These are phyloP conservation scores for Globisporangium solare DNA, from an alignment of 352 stramenopile genomes.

Conservation along the genomic window DNA sequence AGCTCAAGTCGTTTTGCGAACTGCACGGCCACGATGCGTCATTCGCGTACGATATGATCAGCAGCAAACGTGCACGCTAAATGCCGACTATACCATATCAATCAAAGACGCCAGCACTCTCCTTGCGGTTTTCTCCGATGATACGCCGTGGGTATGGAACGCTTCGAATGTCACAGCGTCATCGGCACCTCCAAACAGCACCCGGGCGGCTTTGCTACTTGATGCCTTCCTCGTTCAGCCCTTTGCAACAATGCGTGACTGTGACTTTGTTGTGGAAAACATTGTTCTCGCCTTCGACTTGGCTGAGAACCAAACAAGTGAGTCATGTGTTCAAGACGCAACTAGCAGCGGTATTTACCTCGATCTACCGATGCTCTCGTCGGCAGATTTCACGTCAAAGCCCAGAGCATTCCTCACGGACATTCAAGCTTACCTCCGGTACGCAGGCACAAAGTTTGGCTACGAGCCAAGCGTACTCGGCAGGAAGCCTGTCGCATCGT, in stretches of 20 bases:
- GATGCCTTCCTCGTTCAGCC: constrained; percentile 51
- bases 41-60: constrained; percentile 29
- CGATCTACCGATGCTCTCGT: constrained; percentile 25
- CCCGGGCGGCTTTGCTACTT: constrained; percentile 33
- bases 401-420: constrained; percentile 25
- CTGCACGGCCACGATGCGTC: constrained; percentile 17
- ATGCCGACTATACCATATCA: constrained; percentile 20
- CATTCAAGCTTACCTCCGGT: constrained; percentile 45
- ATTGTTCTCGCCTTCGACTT: constrained; percentile 23
- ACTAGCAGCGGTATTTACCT: constrained; percentile 20
- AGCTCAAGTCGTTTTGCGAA: constrained; percentile 44
- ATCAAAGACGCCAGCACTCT: constrained; percentile 18
- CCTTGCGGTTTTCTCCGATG: constrained; percentile 21
- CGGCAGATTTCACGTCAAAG: constrained; percentile 22
- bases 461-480: constrained; percentile 40
- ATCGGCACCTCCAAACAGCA: constrained; percentile 15
- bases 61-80: constrained; percentile 16
- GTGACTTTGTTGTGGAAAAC: constrained; percentile 20
- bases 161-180: not conserved
- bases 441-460: constrained; percentile 47
- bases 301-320: constrained; percentile 12
- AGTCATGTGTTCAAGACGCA: constrained; percentile 15
- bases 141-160: constrained; percentile 21
- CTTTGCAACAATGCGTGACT: constrained; percentile 24
- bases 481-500: constrained; percentile 1